Percentiles rank a stretch among this genome's conserved stretches.
Evolutionary conservation across 139 green algal genomes (phyloP).

Genomic region (Volvox reticuliferus): DNA sequence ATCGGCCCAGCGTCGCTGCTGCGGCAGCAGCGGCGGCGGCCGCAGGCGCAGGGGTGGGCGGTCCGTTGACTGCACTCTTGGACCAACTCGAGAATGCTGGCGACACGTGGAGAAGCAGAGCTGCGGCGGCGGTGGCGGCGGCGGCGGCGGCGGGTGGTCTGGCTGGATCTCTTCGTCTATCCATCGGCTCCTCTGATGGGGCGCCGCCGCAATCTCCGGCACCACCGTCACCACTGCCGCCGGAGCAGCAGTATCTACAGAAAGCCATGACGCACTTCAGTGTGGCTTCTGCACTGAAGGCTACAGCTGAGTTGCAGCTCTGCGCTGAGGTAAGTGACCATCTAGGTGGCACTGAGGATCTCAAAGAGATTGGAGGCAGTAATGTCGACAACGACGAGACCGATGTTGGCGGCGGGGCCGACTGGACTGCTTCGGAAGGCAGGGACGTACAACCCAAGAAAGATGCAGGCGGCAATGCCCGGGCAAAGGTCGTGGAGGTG

Average conservation of each 20-base stretch:
- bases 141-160: background rate
- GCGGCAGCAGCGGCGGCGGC: background rate
- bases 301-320: background rate
- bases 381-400: background rate
- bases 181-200: too few relatives aligned
- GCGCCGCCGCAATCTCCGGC: background rate
- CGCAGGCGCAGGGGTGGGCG: background rate
- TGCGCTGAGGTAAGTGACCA: too few relatives aligned
- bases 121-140: background rate
- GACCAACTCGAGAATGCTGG: slow-evolving; percentile 10
- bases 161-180: background rate
- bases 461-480: background rate
- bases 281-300: background rate
- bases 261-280: slow-evolving; percentile 7
- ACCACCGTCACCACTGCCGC: background rate
- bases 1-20: background rate
- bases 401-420: background rate
- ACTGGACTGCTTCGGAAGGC: background rate
- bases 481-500: background rate
- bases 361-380: too few relatives aligned
- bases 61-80: slow-evolving; percentile 21
- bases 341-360: too few relatives aligned
- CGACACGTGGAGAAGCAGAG: background rate
- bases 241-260: background rate
- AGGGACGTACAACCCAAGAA: background rate